Conservation (phyloP, 441 rosid genomes). For the Metrosideros polymorpha region DNA sequence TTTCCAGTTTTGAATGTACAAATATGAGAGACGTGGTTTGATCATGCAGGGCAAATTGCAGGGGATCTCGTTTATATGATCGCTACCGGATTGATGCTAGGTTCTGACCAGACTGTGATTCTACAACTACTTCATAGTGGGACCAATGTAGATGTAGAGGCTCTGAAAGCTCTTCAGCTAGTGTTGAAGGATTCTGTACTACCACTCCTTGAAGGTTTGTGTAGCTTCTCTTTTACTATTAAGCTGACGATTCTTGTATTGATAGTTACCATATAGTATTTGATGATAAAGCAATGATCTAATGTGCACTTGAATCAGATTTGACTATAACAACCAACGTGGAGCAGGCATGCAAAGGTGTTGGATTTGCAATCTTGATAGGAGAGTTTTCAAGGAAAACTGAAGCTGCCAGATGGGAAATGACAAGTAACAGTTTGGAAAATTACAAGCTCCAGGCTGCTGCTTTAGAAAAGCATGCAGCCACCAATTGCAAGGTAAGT, state of each 20-base stretch:
- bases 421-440: too few relatives aligned
- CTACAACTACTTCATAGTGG: background rate
- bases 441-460: too few relatives aligned
- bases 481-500: background rate
- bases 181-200: too few relatives aligned
- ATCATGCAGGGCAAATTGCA: background rate
- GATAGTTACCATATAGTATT: background rate
- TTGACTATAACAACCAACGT: too few relatives aligned
- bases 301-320: background rate
- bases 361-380: too few relatives aligned
- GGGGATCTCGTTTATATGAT: background rate
- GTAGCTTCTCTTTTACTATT: background rate
- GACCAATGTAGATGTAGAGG: background rate
- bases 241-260: background rate
- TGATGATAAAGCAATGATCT: background rate
- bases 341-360: too few relatives aligned
- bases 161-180: too few relatives aligned
- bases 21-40: background rate
- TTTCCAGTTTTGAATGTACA: background rate
- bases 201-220: background rate
- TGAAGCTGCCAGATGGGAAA: too few relatives aligned
- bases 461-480: too few relatives aligned
- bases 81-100: fast-evolving
- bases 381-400: too few relatives aligned
- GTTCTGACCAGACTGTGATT: background rate